Evolutionary conservation across 2,329 filamentous ascomycete genomes (phyloP), one percentile per base, ranked within the genome.

Genomic region (Fulvia fulva): DNA sequence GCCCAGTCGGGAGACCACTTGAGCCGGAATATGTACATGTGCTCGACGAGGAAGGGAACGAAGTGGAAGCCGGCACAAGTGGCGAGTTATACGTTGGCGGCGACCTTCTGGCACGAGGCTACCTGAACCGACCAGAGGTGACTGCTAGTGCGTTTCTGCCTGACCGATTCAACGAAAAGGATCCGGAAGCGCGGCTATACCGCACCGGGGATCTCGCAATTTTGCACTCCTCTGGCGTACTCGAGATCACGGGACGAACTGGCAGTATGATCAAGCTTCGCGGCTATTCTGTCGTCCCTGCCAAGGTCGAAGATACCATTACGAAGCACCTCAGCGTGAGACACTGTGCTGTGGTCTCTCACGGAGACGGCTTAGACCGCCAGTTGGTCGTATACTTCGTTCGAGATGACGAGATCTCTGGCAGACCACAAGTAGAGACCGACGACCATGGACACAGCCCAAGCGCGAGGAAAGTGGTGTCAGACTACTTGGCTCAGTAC

Each of bases 231-330:
- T 87, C 82, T 1, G 88, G 88, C 1, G 76, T 86, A 5, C 78
- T 91, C 7, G 88, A 91, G 69, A 90, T 91, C 59, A 90, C 87
- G 6, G 88, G 88, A 32, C 84, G 88, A 53, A 86, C 90, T 1
- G 88, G 88, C 14, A 83, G 85, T 12, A 91, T 91, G 88, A 91
- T 91, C 76, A 91, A 91, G 74, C 82, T 90, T 11, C 84, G 88
- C 58, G 88, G 88, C 1, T 91, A 91, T 68, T 90, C 87, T 1
- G 86, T 91, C 2, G 88, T 91, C 23, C 88, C 88, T 5, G 86
- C 85, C 7, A 89, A 89, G 58, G 88, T 91, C 1, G 87, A 92
- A 70, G 87, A 85, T 64, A 84, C 85, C 5, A 88, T 92, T 57
- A 78, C 86, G 56, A 83, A 84, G 64, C 80, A 89, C 62, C 75